Base-by-base conservation (phyloP, 176 grass and related monocot species). In the Urochloa ruziziensis region DNA sequence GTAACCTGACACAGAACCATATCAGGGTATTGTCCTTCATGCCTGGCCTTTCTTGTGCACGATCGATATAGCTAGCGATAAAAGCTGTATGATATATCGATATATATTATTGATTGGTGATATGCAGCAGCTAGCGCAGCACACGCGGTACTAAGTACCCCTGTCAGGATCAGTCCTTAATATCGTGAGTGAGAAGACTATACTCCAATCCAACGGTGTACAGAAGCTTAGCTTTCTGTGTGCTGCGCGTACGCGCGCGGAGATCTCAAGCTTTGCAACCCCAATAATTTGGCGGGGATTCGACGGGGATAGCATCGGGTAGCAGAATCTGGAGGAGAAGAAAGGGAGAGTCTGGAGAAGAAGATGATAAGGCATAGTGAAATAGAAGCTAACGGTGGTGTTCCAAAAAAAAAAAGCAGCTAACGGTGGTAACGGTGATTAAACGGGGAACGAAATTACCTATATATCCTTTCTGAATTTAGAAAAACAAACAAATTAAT, bases 11-110 rank as follows among this genome's bases (percentile, higher is more conserved):
- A 52, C 73, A 18, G 40, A 77, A 33, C 7, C 13, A 76, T 16
- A 67, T 65, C 34, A 76, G 33, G 46, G 67, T 58, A 39, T 69
- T 36, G 79, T 62, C 44, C 66, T 77, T 82, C 19, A 36, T 64
- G 80, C 42, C 66, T 28, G 47, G 6, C 62, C 33, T 83, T 88
- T 73, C 4, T 27, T 81, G 58, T 68, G 21, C 67, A 73, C 13
- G 73, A 71, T 73, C 33, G 21, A 11, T 67, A 23, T 67, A 23
- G 78, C 59, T 34, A 14, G n/a, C 51, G 28, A 28, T 23, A 48
- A 84, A 49, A 0, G 6, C 12, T 16, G 7, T 35, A 68, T 2
- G 21, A 23, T 76, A 57, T 48, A n/a, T n/a, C n/a, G n/a, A n/a
- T n/a, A n/a, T n/a, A n/a, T 67, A 46, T 36, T 25, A 19, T 35